phyloP scores from a whole-genome alignment of 441 rosid genomes.

The Jatropha podagrica region DNA sequence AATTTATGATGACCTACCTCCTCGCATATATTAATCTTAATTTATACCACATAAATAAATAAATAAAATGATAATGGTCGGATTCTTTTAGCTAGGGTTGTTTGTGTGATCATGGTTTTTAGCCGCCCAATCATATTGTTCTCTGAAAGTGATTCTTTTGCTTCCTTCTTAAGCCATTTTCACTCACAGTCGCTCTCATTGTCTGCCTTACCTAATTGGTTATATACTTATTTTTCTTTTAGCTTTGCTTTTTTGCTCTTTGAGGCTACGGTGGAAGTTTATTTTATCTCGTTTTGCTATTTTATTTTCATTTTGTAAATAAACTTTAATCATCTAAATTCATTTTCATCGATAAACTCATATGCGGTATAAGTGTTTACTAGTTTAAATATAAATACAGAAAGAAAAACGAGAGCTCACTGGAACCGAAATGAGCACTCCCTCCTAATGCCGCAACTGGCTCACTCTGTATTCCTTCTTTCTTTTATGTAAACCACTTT shows the following conservation, averaged over 20 bases:
- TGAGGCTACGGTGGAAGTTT: not conserved
- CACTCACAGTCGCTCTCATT: slow-evolving; percentile 14
- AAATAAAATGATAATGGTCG: not conserved
- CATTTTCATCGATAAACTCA: no score
- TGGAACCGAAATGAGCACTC: not conserved
- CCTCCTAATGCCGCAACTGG: not conserved
- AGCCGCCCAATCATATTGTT: slow-evolving; percentile 24
- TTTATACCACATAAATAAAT: no score
- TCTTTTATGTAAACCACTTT: slow-evolving; percentile 13
- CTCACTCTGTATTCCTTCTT: not conserved
- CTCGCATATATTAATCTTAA: no score
- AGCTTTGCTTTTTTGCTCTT: not conserved
- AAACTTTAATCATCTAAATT: no score
- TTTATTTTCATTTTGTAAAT: no score
- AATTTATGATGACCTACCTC: no score
- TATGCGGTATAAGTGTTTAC: no score
- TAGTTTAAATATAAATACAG: no score
- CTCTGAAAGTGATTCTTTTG: slow-evolving; percentile 19
- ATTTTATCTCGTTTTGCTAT: no score
- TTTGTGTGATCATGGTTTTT: not conserved
- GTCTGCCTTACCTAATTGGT: slow-evolving; percentile 17
- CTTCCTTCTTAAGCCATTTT: slow-evolving; percentile 28
- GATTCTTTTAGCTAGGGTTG: not conserved
- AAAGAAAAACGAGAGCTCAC: not conserved
- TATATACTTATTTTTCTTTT: not conserved